Conservation (phyloP, 2,329 filamentous ascomycete genomes). For the Fusarium sacchari region DNA sequence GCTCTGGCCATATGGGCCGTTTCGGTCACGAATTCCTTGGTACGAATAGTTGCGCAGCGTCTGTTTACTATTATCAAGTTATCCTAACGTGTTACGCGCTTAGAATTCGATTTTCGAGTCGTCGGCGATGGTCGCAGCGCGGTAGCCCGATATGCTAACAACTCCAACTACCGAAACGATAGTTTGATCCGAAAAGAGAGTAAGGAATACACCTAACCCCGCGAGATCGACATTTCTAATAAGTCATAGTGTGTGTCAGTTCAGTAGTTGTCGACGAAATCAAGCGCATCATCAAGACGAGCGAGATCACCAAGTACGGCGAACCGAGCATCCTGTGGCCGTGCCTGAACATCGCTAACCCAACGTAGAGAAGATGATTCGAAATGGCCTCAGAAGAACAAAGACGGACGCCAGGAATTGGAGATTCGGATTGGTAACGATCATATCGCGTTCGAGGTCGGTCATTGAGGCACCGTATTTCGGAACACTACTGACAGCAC, state of each 20-base stretch:
- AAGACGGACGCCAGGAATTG: slow-evolving; percentile 95
- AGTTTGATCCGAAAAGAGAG: slow-evolving; percentile 99
- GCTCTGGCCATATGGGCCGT: slow-evolving; percentile 95
- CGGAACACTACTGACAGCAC: slow-evolving; percentile 20
- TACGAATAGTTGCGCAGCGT: slow-evolving; percentile 50
- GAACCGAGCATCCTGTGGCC: not conserved
- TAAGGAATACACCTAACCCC: slow-evolving; percentile 58
- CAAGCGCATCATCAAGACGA: slow-evolving; percentile 95
- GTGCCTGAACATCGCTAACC: slow-evolving; percentile 25
- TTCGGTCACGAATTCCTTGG: slow-evolving; percentile 99
- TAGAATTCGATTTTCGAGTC: slow-evolving; percentile 96
- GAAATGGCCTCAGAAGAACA: slow-evolving; percentile 99
- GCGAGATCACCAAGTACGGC: slow-evolving; percentile 92
- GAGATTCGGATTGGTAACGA: slow-evolving; percentile 95
- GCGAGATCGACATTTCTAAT: slow-evolving; percentile 9
- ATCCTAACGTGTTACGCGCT: slow-evolving; percentile 12
- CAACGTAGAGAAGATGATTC: slow-evolving; percentile 87
- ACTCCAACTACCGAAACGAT: slow-evolving; percentile 99
- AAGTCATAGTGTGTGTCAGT: slow-evolving; percentile 89
- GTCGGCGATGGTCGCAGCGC: slow-evolving; percentile 93
- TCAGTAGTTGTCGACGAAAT: slow-evolving; percentile 91
- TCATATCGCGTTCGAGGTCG: slow-evolving; percentile 96
- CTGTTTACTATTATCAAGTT: not conserved
- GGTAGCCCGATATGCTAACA: slow-evolving; percentile 96
- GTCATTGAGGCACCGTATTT: slow-evolving; percentile 33